phyloP scores from a whole-genome alignment of 78 protist genomes.

The Mastigamoeba balamuthi region DNA sequence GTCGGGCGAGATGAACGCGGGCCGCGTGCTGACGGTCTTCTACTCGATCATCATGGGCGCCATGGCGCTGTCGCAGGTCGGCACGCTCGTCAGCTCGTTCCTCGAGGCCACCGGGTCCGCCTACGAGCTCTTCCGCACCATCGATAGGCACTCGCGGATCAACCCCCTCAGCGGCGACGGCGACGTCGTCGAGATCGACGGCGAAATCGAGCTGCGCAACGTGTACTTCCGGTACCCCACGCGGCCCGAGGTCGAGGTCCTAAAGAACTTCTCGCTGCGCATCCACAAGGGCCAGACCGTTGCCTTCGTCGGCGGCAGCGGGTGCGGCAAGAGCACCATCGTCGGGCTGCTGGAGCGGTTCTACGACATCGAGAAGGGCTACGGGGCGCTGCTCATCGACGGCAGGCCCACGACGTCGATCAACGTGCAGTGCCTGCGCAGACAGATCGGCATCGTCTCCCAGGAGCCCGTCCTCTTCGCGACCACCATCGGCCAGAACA shows the following conservation, averaged over 20 bases:
- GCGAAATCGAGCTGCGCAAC: constrained; percentile 26
- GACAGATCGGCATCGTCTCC: constrained; percentile 42
- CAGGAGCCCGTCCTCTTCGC: constrained; percentile 81
- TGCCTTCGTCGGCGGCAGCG: constrained; percentile 76
- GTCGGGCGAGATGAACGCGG: constrained; percentile 21
- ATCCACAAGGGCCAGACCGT: constrained; percentile 9
- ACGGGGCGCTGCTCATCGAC: constrained; percentile 70
- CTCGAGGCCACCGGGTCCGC: constrained; percentile 64
- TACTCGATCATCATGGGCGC: constrained; percentile 40
- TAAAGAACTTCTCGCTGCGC: background rate
- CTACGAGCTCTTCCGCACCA: constrained; percentile 17
- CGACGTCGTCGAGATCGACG: background rate
- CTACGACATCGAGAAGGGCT: constrained; percentile 48
- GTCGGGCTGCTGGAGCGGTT: constrained; percentile 56
- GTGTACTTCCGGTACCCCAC: constrained; percentile 70
- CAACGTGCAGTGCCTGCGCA: constrained; percentile 36
- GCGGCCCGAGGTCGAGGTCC: background rate
- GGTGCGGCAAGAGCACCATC: constrained; percentile 77
- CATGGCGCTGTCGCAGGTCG: constrained; percentile 58
- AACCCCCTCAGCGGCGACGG: constrained; percentile 37
- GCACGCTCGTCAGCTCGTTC: constrained; percentile 14
- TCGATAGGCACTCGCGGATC: constrained; percentile 48
- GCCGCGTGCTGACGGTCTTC: constrained; percentile 43
- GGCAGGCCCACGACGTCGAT: constrained; percentile 31
- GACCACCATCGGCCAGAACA: constrained; percentile 67